Percentiles rank a stretch among this genome's conserved stretches.
Evolutionary conservation across 176 grass and related monocot species (phyloP).

Genomic region (Carex cristatella): DNA sequence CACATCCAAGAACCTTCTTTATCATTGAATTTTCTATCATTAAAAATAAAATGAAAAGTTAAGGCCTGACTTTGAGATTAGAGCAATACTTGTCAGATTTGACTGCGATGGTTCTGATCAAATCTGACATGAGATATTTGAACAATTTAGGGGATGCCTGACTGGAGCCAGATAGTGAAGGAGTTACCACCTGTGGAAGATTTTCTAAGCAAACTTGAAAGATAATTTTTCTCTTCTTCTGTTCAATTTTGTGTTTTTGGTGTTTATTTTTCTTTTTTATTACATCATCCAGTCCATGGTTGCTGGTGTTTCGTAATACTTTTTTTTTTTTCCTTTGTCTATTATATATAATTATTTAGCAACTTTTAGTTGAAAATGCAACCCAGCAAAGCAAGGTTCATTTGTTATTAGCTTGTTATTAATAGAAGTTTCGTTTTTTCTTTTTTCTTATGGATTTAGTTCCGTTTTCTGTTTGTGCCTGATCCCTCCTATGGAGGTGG

Average conservation of each 20-base stretch:
- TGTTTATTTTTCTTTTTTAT: neutral
- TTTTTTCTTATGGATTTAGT: no score
- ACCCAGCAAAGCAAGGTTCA: neutral
- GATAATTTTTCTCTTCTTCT: slow-evolving; percentile 28
- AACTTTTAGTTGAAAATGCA: neutral
- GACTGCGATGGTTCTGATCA: neutral
- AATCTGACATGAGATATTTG: slow-evolving; percentile 1
- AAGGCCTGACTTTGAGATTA: neutral
- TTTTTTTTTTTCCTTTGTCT: neutral
- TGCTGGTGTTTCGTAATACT: neutral
- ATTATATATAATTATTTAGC: neutral
- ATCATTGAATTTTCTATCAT: neutral
- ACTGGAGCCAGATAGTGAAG: slow-evolving; percentile 73
- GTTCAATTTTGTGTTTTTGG: neutral
- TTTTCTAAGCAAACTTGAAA: slow-evolving; percentile 90
- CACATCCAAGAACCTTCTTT: neutral
- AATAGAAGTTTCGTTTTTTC: neutral
- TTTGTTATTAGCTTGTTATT: neutral
- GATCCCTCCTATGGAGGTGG: neutral
- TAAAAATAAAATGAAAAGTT: neutral
- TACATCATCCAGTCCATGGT: neutral
- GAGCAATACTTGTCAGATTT: neutral
- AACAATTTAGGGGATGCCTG: slow-evolving; percentile 67
- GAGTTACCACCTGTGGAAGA: slow-evolving; percentile 75
- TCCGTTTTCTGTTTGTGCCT: neutral